Base-by-base conservation (phyloP, 2,329 filamentous ascomycete genomes). In the Exophiala oligosperma region DNA sequence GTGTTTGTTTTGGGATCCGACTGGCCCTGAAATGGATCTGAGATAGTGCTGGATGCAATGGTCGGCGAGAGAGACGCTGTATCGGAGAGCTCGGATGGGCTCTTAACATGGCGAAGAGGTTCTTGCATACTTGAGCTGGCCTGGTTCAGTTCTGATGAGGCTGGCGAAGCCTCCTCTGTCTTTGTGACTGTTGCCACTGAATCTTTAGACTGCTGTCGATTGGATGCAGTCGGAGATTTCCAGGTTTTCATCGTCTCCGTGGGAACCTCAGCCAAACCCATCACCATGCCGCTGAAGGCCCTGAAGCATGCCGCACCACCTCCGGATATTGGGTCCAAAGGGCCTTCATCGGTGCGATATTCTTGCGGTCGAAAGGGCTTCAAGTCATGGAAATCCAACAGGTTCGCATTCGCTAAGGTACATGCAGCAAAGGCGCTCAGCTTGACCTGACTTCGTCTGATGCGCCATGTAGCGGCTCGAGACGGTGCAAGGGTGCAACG, bases 231-330 rank as follows among this genome's bases (percentile, higher is more conserved):
- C 28, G 54, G 54, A 26, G 57, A 43, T 17, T 49, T 49, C 32
- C 63, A 63, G 55, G 75, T 70, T 62, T 78, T 78, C 53, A 81
- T 68, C 2, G 84, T 78, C 44, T 83, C 80, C 14, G 78, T 75
- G 0, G 84, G 84, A 41, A 86, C 76, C 67, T 96, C 91, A 1
- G 89, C 89, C 32, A 95, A 80, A 1, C 90, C 90, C 82, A 94
- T 88, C 67, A 89, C 84, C 60, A 96, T 87, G 38, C 83, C 87
- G 35, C 88, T 86, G 35, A 68, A 35, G n/a, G 63, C 63, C 11
- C 46, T 52, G 38, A 37, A 57, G 51, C 32, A 47, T 17, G 77
- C 78, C 35, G 76, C 74, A 56, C 75, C 78, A 6, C 70, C 73
- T 41, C 77, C 81, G 11, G 76, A 79, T 17, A 82, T 67, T 0